These are phyloP conservation scores for Sarcocystis neurona DNA, from an alignment of 169 alveolate species.

Conservation along the genomic window DNA sequence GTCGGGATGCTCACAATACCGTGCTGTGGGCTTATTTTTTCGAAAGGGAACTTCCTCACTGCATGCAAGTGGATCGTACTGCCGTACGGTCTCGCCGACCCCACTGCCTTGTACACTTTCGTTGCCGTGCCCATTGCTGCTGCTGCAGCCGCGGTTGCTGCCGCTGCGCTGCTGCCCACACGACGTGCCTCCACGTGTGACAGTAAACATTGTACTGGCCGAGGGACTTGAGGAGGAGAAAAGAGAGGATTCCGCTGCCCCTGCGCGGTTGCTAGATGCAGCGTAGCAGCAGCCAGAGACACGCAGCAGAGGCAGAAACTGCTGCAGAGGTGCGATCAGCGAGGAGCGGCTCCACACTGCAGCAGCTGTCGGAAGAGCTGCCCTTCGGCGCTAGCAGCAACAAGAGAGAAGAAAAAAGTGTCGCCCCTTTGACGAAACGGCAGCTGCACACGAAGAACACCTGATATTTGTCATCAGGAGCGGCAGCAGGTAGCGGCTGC, in stretches of 20 bases:
- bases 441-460: neutral
- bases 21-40: neutral
- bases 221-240: too few species aligned
- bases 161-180: neutral
- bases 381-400: neutral
- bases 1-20: neutral
- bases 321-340: too few species aligned
- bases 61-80: conserved; percentile 3
- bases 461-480: too few species aligned
- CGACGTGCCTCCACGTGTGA: neutral
- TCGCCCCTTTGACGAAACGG: neutral
- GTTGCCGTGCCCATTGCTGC: neutral
- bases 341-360: too few species aligned
- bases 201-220: too few species aligned
- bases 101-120: conserved; percentile 8
- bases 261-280: too few species aligned
- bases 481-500: too few species aligned
- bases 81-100: conserved; percentile 18
- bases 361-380: neutral
- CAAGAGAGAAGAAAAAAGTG: neutral
- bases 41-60: neutral
- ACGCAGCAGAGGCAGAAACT: too few species aligned
- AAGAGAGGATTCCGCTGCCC: too few species aligned
- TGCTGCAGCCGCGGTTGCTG: neutral
- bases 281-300: too few species aligned